Conservation (phyloP, 208 protist species). For the Wallacemonas sp. region DNA sequence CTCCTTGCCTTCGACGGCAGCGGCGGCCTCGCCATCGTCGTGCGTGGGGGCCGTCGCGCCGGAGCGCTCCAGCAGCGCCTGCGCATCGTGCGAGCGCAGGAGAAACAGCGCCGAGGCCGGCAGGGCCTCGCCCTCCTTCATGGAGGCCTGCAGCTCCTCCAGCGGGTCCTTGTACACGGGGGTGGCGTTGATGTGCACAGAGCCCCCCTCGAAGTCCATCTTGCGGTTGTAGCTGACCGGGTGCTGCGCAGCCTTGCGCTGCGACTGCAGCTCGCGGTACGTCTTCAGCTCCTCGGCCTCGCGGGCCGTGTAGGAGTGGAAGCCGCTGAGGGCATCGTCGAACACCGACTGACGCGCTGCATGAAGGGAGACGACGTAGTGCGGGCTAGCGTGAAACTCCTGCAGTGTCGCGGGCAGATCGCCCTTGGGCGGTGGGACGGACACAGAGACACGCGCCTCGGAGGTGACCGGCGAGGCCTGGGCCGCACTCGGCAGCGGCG, state of each 20-base stretch:
- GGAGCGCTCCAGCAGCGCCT: background rate
- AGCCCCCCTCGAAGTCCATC: constrained; percentile 10
- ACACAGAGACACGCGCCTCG: background rate
- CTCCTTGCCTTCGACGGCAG: too few species aligned
- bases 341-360: constrained; percentile 42
- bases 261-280: constrained; percentile 13
- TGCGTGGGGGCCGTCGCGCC: too few species aligned
- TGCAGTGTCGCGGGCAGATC: constrained; percentile 46
- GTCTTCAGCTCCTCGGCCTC: constrained; percentile 33
- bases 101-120: constrained; percentile 43
- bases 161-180: constrained; percentile 11
- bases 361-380: constrained; percentile 45
- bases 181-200: background rate
- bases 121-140: constrained; percentile 10
- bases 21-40: too few species aligned
- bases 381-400: constrained; percentile 43
- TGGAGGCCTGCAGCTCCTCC: constrained; percentile 7
- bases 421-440: background rate
- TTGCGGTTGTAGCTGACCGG: constrained; percentile 4
- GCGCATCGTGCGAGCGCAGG: constrained; percentile 32
- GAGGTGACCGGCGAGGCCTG: background rate
- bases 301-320: constrained; percentile 41
- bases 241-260: background rate
- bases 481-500: background rate
- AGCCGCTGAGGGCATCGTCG: constrained; percentile 52